phyloP scores from a whole-genome alignment of 2,329 filamentous ascomycete species.

The Aspergillus neoniger region DNA sequence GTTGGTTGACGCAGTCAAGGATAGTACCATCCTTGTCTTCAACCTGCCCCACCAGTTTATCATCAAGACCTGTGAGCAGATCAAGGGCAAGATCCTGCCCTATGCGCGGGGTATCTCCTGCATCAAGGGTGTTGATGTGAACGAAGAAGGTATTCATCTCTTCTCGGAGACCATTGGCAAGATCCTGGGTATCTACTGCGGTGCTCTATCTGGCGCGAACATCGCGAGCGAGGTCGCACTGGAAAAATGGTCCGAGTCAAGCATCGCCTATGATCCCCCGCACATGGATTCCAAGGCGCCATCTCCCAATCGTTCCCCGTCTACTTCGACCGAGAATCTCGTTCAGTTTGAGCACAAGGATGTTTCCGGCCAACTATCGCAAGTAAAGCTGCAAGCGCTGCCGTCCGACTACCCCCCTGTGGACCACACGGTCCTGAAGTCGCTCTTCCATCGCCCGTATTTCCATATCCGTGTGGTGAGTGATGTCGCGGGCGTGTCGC shows the following conservation, averaged over 20 bases:
- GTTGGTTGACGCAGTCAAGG: conserved; percentile 70
- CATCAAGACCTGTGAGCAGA: conserved; percentile 75
- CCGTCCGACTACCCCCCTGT: conserved; percentile 83
- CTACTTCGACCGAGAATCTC: conserved; percentile 53
- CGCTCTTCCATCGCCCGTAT: conserved; percentile 91
- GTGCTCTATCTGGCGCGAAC: conserved; percentile 92
- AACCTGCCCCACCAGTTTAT: conserved; percentile 95
- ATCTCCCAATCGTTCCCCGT: conserved; percentile 59
- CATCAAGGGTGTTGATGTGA: conserved; percentile 96
- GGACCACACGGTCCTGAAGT: conserved; percentile 78
- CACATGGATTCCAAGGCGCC: conserved; percentile 79
- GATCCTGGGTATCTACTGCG: conserved; percentile 91
- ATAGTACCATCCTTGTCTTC: conserved; percentile 89
- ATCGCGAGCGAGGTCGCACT: conserved; percentile 92
- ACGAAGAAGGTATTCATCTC: conserved; percentile 78
- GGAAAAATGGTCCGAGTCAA: conserved; percentile 97
- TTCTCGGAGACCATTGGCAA: conserved; percentile 95
- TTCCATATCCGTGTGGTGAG: conserved; percentile 94
- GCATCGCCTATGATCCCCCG: conserved; percentile 92
- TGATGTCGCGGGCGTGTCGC: conserved; percentile 94
- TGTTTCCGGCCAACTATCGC: conserved; percentile 65
- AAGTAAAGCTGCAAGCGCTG: conserved; percentile 71
- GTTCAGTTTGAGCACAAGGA: conserved; percentile 65
- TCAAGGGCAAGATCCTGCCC: conserved; percentile 85
- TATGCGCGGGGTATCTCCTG: conserved; percentile 93